Evolutionary conservation across 75 land plant genomes (phyloP), one percentile per base, ranked within the genome.

Genomic region (Larix kaempferi): DNA sequence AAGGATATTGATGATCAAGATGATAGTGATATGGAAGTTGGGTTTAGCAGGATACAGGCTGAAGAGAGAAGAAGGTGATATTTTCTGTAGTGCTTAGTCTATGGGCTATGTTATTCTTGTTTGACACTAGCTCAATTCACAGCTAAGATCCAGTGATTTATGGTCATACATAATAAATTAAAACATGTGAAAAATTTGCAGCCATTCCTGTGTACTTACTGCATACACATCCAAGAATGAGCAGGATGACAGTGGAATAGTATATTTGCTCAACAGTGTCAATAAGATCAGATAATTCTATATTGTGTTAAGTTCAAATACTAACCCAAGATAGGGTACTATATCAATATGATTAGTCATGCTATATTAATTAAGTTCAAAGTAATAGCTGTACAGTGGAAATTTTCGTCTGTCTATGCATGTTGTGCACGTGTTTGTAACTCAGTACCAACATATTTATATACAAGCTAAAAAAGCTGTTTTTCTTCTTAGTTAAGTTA

Each of bases 1-100:
- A 72, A 73, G 69, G 88, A 81, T 60, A 21, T 77, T 57, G 88
- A 86, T 63, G 88, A 86, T 78, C 81, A 85, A 59, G 88, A 86
- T 77, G 83, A 84, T 78, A 54, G 80, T 39, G 77, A 74, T 17
- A 86, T 86, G 88, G 86, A 80, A 76, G 82, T 73, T 27, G 80
- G 82, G 25, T 86, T 86, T 74, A 57, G 73, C 22, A 86, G 73
- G 29, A 86, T 86, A 25, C 87, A 86, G 64, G 79, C 72, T 25
- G 88, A 86, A 74, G 88, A 86, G 66, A 71, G 73, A 63, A 72
- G 87, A 27, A 83, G 84, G 85, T 81, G 37, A 74, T 27, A 2
- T 74, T 19, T 21, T 12, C 39, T 69, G 49, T 39, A 37, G 7
- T 41, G 25, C 52, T 69, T 39, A 39, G 49, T 41, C 4, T 8